Base-by-base conservation (phyloP, 1,284 basidiomycete genomes). In the Ustilago crameri region DNA sequence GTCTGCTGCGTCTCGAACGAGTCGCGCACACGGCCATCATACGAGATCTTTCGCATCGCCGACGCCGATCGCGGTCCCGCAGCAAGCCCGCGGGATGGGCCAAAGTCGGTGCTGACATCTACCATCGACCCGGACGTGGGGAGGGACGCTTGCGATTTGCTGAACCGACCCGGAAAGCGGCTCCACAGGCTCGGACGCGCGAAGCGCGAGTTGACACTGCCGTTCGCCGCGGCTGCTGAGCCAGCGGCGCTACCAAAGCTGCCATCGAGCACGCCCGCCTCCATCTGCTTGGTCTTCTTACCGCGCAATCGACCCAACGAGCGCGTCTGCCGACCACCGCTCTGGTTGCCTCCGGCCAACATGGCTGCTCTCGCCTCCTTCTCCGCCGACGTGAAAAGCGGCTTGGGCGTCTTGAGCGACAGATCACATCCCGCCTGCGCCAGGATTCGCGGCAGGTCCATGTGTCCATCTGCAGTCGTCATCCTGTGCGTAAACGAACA, bases 381-480 rank as follows among this genome's bases (percentile, higher is more conserved):
- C 47, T 73, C 70, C 12, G 57, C 61, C 14, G 51, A 47, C 0
- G 50, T 42, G 12, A 60, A 48, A 35, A 63, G 47, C 10, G 64
- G 64, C 51, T 64, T 70, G 34, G 74, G 69, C 27, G 75, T 64
- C 63, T 73, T 76, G 53, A 75, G 72, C 15, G 63, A 61, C 47
- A 79, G 5, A 42, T 80, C 76, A 54, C 75, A 76, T 3, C 78
- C 78, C 2, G 78, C 76, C 51, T 80, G 78, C 7, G 71, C 67
- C 18, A 80, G 37, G 38, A 80, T 74, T 12, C 78, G 53, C 1
- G 72, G 76, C 3, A 79, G 38, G 44, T 80, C 78, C 54, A 80
- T 68, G 53, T 80, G 78, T 23, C 78, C 78, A 26, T 78, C 67
- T 3, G 71, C 67, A 0, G 76, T 79, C 8, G 75, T 77, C 69